Base-by-base conservation (phyloP, 305 asterid species). In the Fraxinus nigra region DNA sequence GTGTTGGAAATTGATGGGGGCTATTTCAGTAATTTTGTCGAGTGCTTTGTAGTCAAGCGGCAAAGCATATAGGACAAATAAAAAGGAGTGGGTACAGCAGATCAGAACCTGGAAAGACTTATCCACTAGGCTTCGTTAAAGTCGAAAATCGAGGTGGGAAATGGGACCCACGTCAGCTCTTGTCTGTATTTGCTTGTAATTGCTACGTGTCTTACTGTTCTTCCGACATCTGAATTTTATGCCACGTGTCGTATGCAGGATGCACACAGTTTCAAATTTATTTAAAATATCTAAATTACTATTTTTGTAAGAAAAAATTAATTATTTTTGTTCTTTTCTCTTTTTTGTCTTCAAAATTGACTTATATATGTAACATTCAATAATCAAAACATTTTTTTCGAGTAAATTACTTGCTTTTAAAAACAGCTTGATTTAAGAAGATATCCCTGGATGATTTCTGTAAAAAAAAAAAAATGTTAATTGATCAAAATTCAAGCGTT, bases 81-180 rank as follows among this genome's bases (percentile, higher is more conserved):
- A 5, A 54, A 54, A 54, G 26, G 26, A n/a, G 65, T n/a, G 5
- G 24, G 65, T 54, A 54, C 65, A 54, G 65, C 20, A 11, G 65
- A 26, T 5, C 8, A n/a, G 30, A 37, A 67, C 67, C 30, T 26
- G 76, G 67, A 69, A 38, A 79, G 51, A 70, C 37, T 78, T 79
- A 85, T 85, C 85, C 81, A 38, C 33, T 82, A 76, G 35, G 79
- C 83, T 78, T 82, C 82, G 85, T 6, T 30, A 16, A 18, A 0
- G 18, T 65, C 87, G 83, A 76, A 81, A 32, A 5, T 38, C n/a
- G 35, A 9, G 37, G 40, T 76, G 10, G 30, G 32, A 13, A 65
- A 78, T 85, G 87, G 85, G 59, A 5, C 81, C 85, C 79, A 46
- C 38, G 3, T 18, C 3, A 40, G 24, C 34, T 30, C 61, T 76